phyloP scores from a whole-genome alignment of 169 alveolate species.

The Fabrea salina region DNA sequence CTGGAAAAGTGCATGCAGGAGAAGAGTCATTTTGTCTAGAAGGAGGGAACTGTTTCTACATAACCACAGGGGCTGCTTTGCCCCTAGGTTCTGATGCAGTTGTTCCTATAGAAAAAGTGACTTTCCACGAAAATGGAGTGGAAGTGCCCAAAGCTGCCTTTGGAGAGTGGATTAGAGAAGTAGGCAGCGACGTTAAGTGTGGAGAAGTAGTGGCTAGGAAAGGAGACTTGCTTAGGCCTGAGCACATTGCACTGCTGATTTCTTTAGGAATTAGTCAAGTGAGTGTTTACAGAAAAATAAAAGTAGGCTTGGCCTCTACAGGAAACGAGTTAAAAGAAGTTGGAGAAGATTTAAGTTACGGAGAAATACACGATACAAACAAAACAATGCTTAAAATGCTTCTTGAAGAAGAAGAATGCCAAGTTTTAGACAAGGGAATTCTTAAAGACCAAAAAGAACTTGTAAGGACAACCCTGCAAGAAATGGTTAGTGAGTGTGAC shows the following conservation, averaged over 20 bases:
- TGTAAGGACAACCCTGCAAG: neutral
- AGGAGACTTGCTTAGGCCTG: conserved; percentile 32
- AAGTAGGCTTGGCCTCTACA: conserved; percentile 51
- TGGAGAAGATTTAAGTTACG: conserved; percentile 26
- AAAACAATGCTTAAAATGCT: conserved; percentile 39
- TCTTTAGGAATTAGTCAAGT: conserved; percentile 38
- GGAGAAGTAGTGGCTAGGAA: conserved; percentile 36
- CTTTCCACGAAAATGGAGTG: neutral
- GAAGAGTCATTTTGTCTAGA: conserved; percentile 32
- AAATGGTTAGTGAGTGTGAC: conserved; percentile 35
- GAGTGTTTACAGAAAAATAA: conserved; percentile 30
- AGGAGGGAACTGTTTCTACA: conserved; percentile 27
- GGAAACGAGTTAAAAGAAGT: conserved; percentile 46
- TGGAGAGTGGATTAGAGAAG: conserved; percentile 46
- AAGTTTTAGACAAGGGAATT: conserved; percentile 28
- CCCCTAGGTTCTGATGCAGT: conserved; percentile 42
- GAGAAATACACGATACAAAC: conserved; percentile 54
- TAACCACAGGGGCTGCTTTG: conserved; percentile 58
- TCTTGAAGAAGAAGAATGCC: neutral
- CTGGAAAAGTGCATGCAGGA: neutral
- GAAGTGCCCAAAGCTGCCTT: neutral
- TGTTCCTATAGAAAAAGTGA: conserved; percentile 49
- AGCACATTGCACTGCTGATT: conserved; percentile 54
- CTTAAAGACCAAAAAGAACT: conserved; percentile 34
- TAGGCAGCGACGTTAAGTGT: conserved; percentile 49